Percentiles rank a stretch among this genome's conserved stretches.
Evolutionary conservation across 306 rosid species (phyloP).

Genomic region (Acacia melanoxylon): DNA sequence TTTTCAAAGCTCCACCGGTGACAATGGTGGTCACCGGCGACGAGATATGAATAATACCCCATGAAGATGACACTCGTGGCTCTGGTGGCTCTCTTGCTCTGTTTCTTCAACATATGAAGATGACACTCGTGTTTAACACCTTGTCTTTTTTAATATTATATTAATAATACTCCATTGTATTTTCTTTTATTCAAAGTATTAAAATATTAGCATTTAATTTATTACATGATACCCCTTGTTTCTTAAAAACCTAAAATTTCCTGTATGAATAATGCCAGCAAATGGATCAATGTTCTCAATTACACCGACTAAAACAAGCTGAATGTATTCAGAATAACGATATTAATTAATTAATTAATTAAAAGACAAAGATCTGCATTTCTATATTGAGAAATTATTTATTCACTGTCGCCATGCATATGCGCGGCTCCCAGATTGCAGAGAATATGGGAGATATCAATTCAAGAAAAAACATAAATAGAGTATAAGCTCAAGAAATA

Average conservation of each 20-base stretch:
- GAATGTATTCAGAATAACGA: neutral
- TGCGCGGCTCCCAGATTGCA: neutral
- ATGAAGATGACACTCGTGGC: too few relatives aligned
- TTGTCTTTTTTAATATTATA: constrained; percentile 22
- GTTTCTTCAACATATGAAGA: too few relatives aligned
- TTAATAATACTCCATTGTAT: neutral
- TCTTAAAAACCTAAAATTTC: neutral
- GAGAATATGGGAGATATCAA: neutral
- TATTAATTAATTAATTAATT: neutral
- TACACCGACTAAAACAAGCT: neutral
- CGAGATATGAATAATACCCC: too few relatives aligned
- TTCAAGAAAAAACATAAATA: neutral
- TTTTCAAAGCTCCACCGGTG: too few relatives aligned
- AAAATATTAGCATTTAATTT: neutral
- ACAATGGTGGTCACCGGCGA: too few relatives aligned
- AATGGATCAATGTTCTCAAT: neutral
- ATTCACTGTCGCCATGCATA: neutral
- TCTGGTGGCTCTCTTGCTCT: too few relatives aligned
- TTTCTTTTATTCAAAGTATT: neutral
- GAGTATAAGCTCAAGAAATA: neutral
- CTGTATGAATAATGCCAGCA: neutral
- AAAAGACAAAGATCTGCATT: neutral
- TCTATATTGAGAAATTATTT: neutral
- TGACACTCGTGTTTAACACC: too few relatives aligned
- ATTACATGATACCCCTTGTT: neutral